phyloP scores from a whole-genome alignment of 176 grass and related monocot genomes.

The Raddia distichophylla region DNA sequence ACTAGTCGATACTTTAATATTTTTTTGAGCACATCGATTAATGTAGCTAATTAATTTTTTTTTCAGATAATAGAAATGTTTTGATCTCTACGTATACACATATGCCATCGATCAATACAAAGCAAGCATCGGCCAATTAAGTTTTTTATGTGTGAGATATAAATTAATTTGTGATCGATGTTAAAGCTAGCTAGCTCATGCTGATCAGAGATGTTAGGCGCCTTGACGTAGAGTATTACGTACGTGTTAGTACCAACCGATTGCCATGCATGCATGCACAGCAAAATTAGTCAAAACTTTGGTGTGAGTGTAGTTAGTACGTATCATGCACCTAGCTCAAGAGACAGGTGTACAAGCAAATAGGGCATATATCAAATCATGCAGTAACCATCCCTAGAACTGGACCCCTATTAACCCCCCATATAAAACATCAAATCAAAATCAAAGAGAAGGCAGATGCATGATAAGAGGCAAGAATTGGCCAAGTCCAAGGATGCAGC shows the following conservation, averaged over 20 bases:
- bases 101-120: too few relatives aligned
- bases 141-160: too few relatives aligned
- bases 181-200: too few relatives aligned
- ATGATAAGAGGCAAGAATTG: conserved; percentile 42
- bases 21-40: too few relatives aligned
- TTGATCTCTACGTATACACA: too few relatives aligned
- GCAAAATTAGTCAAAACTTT: conserved; percentile 46
- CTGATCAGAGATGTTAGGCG: too few relatives aligned
- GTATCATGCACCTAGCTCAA: conserved; percentile 36
- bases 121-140: too few relatives aligned
- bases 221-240: too few relatives aligned
- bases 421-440: conserved; percentile 52
- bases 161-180: too few relatives aligned
- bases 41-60: too few relatives aligned
- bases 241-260: background rate
- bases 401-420: conserved; percentile 43
- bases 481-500: conserved; percentile 57
- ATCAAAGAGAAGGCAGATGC: conserved; percentile 24
- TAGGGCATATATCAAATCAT: conserved; percentile 39
- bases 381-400: conserved; percentile 54
- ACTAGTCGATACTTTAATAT: too few relatives aligned
- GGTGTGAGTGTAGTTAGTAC: conserved; percentile 26
- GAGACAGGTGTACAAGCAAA: conserved; percentile 43
- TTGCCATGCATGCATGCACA: background rate
- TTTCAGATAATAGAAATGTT: too few relatives aligned